Conservation (phyloP, 768 basidiomycete species). For the Podaxis sp. region DNA sequence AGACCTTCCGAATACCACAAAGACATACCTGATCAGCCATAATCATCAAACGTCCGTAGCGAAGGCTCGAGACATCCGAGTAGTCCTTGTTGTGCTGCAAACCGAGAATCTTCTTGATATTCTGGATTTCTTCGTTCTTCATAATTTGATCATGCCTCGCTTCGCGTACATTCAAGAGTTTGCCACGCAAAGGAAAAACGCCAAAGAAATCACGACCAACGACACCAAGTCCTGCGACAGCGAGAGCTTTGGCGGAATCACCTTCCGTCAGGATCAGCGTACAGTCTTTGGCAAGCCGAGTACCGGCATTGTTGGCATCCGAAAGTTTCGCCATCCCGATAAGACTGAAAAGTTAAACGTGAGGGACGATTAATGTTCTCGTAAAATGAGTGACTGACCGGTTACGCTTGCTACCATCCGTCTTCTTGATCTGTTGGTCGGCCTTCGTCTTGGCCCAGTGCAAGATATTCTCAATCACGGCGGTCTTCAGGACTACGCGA, state of each 20-base stretch:
- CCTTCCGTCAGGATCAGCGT: constrained; percentile 98
- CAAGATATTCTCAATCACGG: constrained; percentile 87
- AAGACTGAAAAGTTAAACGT: constrained; percentile 46
- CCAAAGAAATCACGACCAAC: constrained; percentile 97
- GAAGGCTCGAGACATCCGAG: constrained; percentile 54
- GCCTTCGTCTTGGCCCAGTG: constrained; percentile 98
- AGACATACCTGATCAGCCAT: constrained; percentile 95
- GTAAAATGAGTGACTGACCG: constrained; percentile 44
- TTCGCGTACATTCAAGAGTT: constrained; percentile 95
- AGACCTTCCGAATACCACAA: neutral
- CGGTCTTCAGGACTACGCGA: constrained; percentile 71
- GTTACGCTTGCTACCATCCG: constrained; percentile 86
- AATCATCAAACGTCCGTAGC: constrained; percentile 96
- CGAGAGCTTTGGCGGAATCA: constrained; percentile 97
- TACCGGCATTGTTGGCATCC: constrained; percentile 97
- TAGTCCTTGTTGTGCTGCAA: constrained; percentile 94
- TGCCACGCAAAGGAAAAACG: constrained; percentile 96
- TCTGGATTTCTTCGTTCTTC: constrained; percentile 97
- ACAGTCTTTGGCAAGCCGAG: constrained; percentile 71
- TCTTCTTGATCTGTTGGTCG: constrained; percentile 93
- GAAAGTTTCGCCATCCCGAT: constrained; percentile 90
- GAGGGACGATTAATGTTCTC: neutral
- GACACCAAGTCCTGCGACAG: constrained; percentile 90
- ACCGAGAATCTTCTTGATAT: constrained; percentile 98
- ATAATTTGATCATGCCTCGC: constrained; percentile 94